phyloP scores from a whole-genome alignment of 148 eudicot genomes.

The Drosera capensis region DNA sequence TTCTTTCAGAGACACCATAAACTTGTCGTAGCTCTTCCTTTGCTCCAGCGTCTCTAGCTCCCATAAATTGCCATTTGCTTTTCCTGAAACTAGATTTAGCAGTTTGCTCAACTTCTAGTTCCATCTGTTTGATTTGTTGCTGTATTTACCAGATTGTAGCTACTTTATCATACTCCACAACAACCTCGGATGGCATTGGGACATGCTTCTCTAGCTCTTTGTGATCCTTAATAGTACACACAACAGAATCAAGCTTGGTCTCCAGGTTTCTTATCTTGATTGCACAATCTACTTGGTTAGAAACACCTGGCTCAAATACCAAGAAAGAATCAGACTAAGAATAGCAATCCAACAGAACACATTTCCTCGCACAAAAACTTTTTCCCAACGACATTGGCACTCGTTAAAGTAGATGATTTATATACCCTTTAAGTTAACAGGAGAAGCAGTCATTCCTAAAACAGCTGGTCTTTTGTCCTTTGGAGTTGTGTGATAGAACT shows the following conservation, averaged over 20 bases:
- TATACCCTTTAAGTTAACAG: constrained; percentile 95
- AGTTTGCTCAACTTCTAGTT: constrained; percentile 74
- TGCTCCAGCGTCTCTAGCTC: constrained; percentile 98
- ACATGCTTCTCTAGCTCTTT: constrained; percentile 94
- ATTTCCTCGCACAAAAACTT: too few relatives aligned
- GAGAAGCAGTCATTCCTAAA: constrained; percentile 99
- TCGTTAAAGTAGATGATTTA: too few relatives aligned
- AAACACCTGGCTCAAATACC: constrained; percentile 69
- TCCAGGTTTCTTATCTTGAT: constrained; percentile 91
- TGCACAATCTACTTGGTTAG: constrained; percentile 98
- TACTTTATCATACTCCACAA: constrained; percentile 89
- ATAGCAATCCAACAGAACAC: too few relatives aligned
- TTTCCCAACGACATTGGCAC: too few relatives aligned
- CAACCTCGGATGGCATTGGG: constrained; percentile 90
- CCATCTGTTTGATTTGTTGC: constrained; percentile 92
- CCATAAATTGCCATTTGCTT: constrained; percentile 99
- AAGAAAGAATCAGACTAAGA: too few relatives aligned
- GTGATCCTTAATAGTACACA: constrained; percentile 94
- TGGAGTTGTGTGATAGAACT: constrained; percentile 90
- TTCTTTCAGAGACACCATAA: constrained; percentile 97
- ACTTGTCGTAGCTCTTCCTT: constrained; percentile 93
- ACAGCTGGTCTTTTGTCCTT: constrained; percentile 90
- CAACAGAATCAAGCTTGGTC: constrained; percentile 86
- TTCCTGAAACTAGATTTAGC: constrained; percentile 80
- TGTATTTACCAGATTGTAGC: constrained; percentile 80